Base-by-base conservation (phyloP, 345 rosid genomes). In the Camelina laxa region DNA sequence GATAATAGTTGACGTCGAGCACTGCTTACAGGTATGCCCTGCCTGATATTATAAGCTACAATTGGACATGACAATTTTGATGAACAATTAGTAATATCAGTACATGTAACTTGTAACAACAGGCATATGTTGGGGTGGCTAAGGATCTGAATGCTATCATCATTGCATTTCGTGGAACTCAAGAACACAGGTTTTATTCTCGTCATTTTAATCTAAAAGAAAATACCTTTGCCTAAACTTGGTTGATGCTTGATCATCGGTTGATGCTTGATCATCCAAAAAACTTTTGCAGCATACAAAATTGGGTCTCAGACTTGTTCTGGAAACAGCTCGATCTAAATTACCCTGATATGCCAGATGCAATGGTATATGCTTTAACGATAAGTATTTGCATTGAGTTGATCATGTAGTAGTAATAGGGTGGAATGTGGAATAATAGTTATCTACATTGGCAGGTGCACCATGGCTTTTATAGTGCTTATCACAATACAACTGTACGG, bases 291-390 rank as follows among this genome's bases (percentile, higher is more conserved):
- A 90, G 97, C 90, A 80, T 94, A 67, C 97, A 91, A 84, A 94
- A 94, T 58, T 94, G 98, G 97, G 67, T 91, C 65, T 87, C 86
- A 79, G 98, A 94, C 79, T 84, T 94, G 49, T 91, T 81, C 74
- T 91, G 97, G 97, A 84, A 94, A 81, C 95, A 94, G 83, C 97
- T 91, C 15, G 98, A 94, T 87, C 72, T 94, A 41, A 85, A 89
- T 47, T 94, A 91, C 77, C 97, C 97, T 64, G 96, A 86, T 81
- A 88, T 94, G 97, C 87, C 89, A 51, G 96, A 86, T 84, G 98
- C 96, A 60, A 91, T 88, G 95, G 98, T 94, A 30, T 17, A 27
- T 17, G 94, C 78, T 38, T 65, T 50, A 15, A 74, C 9, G 4
- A 21, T 47, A 53, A 53, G 41, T 63, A 1, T 13, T 58, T 63